Conservation (phyloP, 2,329 filamentous ascomycete species). For the Didymella lethalis region DNA sequence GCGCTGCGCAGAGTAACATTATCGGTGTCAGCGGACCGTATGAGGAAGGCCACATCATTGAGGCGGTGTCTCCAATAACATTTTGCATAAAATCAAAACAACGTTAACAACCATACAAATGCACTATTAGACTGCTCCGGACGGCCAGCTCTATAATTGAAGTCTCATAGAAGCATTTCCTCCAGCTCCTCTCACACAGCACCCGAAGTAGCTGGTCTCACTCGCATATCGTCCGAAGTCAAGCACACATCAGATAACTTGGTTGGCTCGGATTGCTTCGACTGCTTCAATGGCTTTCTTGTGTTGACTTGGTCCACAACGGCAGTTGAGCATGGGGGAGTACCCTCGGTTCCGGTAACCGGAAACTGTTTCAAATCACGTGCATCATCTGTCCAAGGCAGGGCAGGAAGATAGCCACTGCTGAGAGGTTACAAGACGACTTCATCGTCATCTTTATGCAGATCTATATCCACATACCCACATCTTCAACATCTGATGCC, state of each 20-base stretch:
- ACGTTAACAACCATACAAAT: not conserved
- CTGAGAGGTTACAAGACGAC: not conserved
- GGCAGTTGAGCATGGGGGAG: conserved; percentile 5
- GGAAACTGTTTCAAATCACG: not conserved
- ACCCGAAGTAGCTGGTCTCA: not conserved
- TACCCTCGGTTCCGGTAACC: conserved; percentile 15
- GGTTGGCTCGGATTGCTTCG: not conserved
- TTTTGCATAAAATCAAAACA: not conserved
- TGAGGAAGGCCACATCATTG: not conserved
- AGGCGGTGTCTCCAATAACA: not conserved
- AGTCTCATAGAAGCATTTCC: not conserved
- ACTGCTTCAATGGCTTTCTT: conserved; percentile 2
- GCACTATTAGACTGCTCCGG: not conserved
- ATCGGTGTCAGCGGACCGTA: not conserved
- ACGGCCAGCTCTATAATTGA: not conserved
- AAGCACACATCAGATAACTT: not conserved
- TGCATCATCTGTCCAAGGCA: not conserved
- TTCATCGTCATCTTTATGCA: not conserved
- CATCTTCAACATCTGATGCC: not conserved
- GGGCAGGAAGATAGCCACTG: not conserved
- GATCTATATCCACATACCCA: not conserved
- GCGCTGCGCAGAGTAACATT: not conserved
- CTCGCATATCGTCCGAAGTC: not conserved
- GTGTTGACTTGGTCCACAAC: not conserved
- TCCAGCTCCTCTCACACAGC: not conserved